phyloP scores from a whole-genome alignment of 441 rosid genomes.

The Jatropha multifida region DNA sequence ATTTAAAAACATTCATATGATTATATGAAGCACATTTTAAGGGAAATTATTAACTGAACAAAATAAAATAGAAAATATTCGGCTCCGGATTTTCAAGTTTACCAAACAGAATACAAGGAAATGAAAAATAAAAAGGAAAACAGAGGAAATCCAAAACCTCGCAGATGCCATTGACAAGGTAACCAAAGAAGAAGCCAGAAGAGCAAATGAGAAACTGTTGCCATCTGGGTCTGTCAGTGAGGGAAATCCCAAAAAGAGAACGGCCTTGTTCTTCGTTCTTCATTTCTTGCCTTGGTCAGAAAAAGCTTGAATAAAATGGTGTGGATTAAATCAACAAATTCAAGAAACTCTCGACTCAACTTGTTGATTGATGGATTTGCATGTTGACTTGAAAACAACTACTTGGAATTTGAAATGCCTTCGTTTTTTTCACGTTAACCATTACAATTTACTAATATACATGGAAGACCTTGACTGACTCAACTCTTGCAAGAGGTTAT shows the following conservation, averaged over 20 bases:
- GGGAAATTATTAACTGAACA: too few relatives aligned
- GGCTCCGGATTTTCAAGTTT: too few relatives aligned
- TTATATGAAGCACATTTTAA: background rate
- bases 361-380: slow-evolving; percentile 14
- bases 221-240: slow-evolving; percentile 54
- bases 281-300: slow-evolving; percentile 17
- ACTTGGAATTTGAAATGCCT: background rate
- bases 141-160: slow-evolving; percentile 24
- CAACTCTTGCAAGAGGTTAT: background rate
- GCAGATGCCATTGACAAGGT: slow-evolving; percentile 38
- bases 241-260: slow-evolving; percentile 56
- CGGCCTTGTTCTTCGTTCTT: slow-evolving; percentile 47
- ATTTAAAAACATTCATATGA: background rate
- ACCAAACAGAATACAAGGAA: slow-evolving; percentile 25
- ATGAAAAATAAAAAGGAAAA: background rate
- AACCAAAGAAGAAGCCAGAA: slow-evolving; percentile 37
- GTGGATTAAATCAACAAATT: background rate
- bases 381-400: slow-evolving; percentile 14
- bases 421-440: background rate
- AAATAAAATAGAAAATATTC: too few relatives aligned
- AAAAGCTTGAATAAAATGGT: background rate
- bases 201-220: slow-evolving; percentile 33
- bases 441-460: background rate
- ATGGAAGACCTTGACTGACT: background rate
- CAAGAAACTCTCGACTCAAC: background rate